Evolutionary conservation across 1,139 yeast genomes (phyloP).

Genomic region (Pneumocystis oryctolagi): DNA sequence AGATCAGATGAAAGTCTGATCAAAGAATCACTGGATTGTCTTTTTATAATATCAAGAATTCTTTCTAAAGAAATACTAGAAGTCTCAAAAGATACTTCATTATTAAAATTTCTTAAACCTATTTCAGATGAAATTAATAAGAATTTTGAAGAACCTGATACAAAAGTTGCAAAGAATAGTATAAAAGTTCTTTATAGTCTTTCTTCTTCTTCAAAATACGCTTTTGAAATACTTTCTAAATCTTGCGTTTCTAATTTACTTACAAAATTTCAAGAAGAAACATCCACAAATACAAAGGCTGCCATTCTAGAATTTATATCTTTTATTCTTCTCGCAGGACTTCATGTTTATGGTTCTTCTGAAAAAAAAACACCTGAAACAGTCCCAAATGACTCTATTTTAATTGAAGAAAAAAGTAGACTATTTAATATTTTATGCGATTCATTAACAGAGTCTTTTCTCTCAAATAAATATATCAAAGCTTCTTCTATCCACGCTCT

Average conservation of each 20-base stretch:
- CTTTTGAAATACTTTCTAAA: slow-evolving; percentile 36
- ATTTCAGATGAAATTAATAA: slow-evolving; percentile 44
- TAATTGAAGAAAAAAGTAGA: background rate
- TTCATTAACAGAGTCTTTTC: background rate
- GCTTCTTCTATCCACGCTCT: slow-evolving; percentile 53
- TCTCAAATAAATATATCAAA: slow-evolving; percentile 5
- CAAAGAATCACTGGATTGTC: slow-evolving; percentile 34
- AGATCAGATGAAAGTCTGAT: slow-evolving; percentile 32
- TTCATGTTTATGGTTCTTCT: slow-evolving; percentile 3
- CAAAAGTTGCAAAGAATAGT: slow-evolving; percentile 46
- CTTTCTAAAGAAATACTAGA: slow-evolving; percentile 28
- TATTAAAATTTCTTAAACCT: slow-evolving; percentile 19
- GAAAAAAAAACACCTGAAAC: background rate
- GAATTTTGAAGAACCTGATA: slow-evolving; percentile 35
- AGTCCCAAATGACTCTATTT: background rate
- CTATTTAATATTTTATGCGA: background rate
- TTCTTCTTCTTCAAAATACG: slow-evolving; percentile 30
- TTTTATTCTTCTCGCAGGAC: background rate
- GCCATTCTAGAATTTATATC: slow-evolving; percentile 37
- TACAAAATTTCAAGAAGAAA: slow-evolving; percentile 17
- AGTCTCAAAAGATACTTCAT: slow-evolving; percentile 12
- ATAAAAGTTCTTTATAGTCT: slow-evolving; percentile 44
- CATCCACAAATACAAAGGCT: slow-evolving; percentile 43
- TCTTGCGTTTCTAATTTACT: slow-evolving; percentile 29
- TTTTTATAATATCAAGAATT: slow-evolving; percentile 29